Percentiles rank a stretch among this genome's conserved stretches.
phyloP scores from a whole-genome alignment of 345 rosid species.

The Capsella bursapastoris region DNA sequence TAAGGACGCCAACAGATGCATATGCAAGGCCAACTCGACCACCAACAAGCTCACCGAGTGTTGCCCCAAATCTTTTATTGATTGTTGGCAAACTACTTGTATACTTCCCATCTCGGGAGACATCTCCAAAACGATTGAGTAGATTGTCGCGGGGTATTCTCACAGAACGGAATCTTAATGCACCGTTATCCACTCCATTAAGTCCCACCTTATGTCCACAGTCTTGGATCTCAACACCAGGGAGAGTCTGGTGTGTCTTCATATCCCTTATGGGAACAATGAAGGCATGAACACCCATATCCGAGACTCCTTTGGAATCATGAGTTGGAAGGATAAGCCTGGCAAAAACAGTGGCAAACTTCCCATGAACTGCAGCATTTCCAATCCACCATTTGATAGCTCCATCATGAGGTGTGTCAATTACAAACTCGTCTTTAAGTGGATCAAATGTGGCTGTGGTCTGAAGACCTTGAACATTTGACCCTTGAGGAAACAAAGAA shows the following conservation, averaged over 20 bases:
- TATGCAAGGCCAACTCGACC: slow-evolving; percentile 93
- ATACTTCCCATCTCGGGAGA: slow-evolving; percentile 89
- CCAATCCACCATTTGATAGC: slow-evolving; percentile 99
- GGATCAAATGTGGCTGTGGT: slow-evolving; percentile 91
- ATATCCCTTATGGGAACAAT: slow-evolving; percentile 93
- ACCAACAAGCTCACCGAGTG: slow-evolving; percentile 97
- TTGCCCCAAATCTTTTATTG: slow-evolving; percentile 93
- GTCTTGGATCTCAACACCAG: slow-evolving; percentile 91
- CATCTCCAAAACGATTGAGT: slow-evolving; percentile 97
- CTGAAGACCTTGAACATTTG: slow-evolving; percentile 96
- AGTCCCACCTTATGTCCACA: slow-evolving; percentile 97
- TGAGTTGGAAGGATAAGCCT: slow-evolving; percentile 85
- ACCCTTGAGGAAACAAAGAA: slow-evolving; percentile 51
- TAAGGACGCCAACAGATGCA: slow-evolving; percentile 87
- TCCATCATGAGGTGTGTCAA: slow-evolving; percentile 89
- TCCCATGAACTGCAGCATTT: slow-evolving; percentile 98
- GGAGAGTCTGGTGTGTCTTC: slow-evolving; percentile 78
- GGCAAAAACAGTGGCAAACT: slow-evolving; percentile 94
- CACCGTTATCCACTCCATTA: slow-evolving; percentile 98
- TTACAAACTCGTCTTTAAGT: slow-evolving; percentile 72
- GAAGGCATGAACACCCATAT: slow-evolving; percentile 99
- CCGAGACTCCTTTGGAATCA: slow-evolving; percentile 68
- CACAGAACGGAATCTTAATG: slow-evolving; percentile 78
- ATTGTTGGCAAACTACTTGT: slow-evolving; percentile 91
- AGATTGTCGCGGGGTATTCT: slow-evolving; percentile 97